Conservation (phyloP, 1,139 yeast genomes). For the Pneumocystis sp. region DNA sequence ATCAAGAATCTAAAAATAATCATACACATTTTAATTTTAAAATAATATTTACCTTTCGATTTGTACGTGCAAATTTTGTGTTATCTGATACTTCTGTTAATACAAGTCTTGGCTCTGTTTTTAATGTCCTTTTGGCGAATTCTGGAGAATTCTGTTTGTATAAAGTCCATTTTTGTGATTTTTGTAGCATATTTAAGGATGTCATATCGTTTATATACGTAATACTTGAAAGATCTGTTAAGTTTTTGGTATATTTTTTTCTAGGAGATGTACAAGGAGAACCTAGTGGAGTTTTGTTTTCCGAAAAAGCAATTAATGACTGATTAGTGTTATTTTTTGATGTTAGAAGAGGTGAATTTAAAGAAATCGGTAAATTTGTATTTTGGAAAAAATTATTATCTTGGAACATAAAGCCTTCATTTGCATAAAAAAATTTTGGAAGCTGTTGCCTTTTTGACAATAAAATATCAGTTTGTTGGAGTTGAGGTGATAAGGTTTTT, state of each 20-base stretch:
- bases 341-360: neutral
- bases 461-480: neutral
- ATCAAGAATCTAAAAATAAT: constrained; percentile 13
- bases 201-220: neutral
- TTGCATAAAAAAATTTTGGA: neutral
- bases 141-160: neutral
- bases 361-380: neutral
- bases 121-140: neutral
- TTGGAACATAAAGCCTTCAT: neutral
- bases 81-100: neutral
- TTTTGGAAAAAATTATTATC: neutral
- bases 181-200: neutral
- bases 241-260: neutral
- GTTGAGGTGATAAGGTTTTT: neutral
- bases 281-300: neutral
- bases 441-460: neutral
- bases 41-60: neutral
- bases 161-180: neutral
- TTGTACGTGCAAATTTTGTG: constrained; percentile 1
- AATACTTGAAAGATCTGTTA: neutral
- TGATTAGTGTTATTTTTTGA: neutral
- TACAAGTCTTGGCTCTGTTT: neutral
- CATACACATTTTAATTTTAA: neutral
- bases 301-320: neutral
- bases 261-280: neutral